These are phyloP conservation scores for Fimicolochytrium jonesii DNA, from an alignment of 192 early-diverging fungal species.

Conservation along the genomic window DNA sequence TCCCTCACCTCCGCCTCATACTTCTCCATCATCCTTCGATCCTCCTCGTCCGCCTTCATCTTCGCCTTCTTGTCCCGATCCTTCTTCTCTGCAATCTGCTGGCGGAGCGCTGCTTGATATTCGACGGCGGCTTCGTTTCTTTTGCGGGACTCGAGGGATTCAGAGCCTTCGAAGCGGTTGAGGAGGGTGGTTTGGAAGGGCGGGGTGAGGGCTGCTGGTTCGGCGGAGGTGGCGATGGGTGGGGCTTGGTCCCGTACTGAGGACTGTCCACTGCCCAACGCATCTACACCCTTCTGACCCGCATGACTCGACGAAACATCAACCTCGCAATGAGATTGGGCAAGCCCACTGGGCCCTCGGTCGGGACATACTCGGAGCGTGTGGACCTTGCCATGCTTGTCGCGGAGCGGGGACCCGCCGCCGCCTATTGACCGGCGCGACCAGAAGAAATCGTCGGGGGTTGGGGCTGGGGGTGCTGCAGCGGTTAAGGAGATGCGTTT, in stretches of 20 bases:
- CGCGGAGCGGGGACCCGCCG: conserved; percentile 5
- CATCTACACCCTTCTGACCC: background rate
- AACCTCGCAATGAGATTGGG: too few species aligned
- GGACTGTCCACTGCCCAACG: background rate
- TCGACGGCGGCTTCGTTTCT: background rate
- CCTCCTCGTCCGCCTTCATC: background rate
- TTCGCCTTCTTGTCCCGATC: background rate
- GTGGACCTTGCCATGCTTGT: conserved; percentile 2
- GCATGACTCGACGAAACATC: too few species aligned
- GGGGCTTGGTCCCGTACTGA: background rate
- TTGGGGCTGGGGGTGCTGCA: background rate
- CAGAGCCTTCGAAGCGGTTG: background rate
- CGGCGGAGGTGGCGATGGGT: conserved; percentile 1
- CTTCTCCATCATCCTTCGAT: background rate
- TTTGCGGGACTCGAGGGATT: background rate
- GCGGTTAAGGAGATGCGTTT: too few species aligned
- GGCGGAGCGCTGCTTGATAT: conserved; percentile 12
- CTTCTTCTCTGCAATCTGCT: conserved; percentile 28
- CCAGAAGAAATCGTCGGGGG: conserved; percentile 10
- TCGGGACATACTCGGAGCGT: conserved; percentile 1
- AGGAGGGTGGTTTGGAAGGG: background rate
- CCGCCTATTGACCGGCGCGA: background rate
- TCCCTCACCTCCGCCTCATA: too few species aligned
- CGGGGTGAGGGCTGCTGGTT: background rate
- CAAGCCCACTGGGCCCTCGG: too few species aligned